Base-by-base conservation (phyloP, 2,329 filamentous ascomycete species). In the Hansfordia pulvinata region DNA sequence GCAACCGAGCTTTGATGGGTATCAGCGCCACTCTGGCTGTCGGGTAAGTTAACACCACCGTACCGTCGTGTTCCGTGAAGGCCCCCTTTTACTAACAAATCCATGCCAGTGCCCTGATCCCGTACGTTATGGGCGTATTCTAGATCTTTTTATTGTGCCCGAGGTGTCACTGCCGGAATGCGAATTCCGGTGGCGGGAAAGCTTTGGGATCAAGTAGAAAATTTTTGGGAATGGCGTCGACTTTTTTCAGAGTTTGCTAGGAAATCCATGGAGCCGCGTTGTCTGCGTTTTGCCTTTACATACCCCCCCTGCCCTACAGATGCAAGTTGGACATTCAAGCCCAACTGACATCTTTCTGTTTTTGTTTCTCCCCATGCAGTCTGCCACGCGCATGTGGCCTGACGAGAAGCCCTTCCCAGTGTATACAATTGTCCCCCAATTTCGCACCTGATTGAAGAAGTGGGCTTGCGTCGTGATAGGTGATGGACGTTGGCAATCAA, bases 11-110 rank as follows among this genome's bases (percentile, higher is more conserved):
- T 24, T 60, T 93, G 34, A 67, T 93, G 35, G 88, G 90, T 31
- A 70, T 96, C 28, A 82, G 77, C 35, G 84, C 84, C 31, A 90
- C 83, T 24, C 66, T 94, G 49, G 83, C 82, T 30, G 69, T 94
- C 52, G 86, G 86, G 90, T 96, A 70, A 60, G 85, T 78, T 17
- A 12, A 11, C 13, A 17, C 6, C 12, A 20, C 26, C 8, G 16
- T 23, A 19, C 13, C 23, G 23, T 6, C 9, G 8, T 13, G 9
- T 19, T 14, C 4, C 11, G 4, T n/a, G 9, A 4, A 12, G 10
- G 17, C 18, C 8, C n/a, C 5, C 10, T 10, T 6, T 18, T 31
- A 35, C 8, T 12, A 21, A 17, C 14, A 7, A 24, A 23, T 25
- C 16, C 22, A 21, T 25, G 12, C 18, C 30, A 60, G 55, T 32